A percentile compares a stretch with the other conserved stretches of the same genome.
phyloP scores from a whole-genome alignment of 306 rosid species.

The Spatholobus suberectus region DNA sequence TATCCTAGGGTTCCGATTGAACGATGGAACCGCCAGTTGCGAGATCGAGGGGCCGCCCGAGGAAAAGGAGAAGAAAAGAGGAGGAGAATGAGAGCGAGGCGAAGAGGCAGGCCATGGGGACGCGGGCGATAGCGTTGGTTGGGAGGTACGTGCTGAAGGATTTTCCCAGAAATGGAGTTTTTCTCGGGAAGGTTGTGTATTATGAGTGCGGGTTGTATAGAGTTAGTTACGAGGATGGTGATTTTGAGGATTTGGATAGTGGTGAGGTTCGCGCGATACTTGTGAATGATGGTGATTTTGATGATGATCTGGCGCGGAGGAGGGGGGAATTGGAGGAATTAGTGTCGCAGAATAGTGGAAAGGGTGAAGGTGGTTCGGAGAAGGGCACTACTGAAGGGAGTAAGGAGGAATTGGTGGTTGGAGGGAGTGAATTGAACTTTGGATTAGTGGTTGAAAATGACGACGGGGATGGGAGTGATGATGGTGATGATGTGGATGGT shows the following conservation, averaged over 20 bases:
- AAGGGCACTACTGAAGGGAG: conserved; percentile 28
- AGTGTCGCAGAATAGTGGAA: conserved; percentile 32
- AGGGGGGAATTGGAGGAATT: conserved; percentile 58
- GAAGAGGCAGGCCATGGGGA: conserved; percentile 54
- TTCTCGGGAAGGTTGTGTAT: conserved; percentile 74
- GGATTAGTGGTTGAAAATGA: conserved; percentile 39
- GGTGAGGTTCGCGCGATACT: conserved; percentile 70
- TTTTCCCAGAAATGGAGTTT: conserved; percentile 65
- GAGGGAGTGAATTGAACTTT: conserved; percentile 42
- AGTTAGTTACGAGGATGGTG: conserved; percentile 84
- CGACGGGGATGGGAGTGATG: conserved; percentile 28
- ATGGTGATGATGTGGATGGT: conserved; percentile 40
- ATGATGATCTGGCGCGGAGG: conserved; percentile 49
- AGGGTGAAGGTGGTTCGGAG: not conserved
- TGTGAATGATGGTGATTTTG: conserved; percentile 49
- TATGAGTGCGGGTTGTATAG: conserved; percentile 76
- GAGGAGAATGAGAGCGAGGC: conserved; percentile 56
- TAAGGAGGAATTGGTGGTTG: conserved; percentile 44
- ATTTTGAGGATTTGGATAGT: conserved; percentile 87
- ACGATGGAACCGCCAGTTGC: conserved; percentile 71
- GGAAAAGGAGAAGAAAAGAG: conserved; percentile 70
- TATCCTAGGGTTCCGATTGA: conserved; percentile 29
- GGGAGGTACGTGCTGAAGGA: conserved; percentile 76
- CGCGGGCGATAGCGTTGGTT: conserved; percentile 57
- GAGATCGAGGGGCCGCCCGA: conserved; percentile 90